Evolutionary conservation across 495 filamentous ascomycete species (phyloP), one percentile per base, ranked within the genome.

Genomic region (Parathielavia appendiculata): DNA sequence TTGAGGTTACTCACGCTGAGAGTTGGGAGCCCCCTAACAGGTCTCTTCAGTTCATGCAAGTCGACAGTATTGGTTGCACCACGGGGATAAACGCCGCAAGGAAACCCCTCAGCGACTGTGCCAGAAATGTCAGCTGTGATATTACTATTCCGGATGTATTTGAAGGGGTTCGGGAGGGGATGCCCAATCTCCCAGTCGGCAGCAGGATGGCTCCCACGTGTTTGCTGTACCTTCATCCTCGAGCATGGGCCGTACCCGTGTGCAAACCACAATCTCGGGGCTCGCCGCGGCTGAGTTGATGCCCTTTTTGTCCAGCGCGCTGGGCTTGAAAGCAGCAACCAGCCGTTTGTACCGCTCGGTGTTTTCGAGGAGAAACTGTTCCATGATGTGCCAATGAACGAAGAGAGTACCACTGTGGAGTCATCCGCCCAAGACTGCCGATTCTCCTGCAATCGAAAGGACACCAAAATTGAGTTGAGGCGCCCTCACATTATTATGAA

Each of bases 301-400:
- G 13, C 17, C 48, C 23, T 59, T 65, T 12, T 16, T 12, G 35
- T 17, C 20, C 1, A 50, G 19, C 1, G 47, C 19, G 17, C 26
- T 40, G 5, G 63, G 60, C 13, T 58, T 65, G 58, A 63, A 68
- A 1, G 23, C 40, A 5, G 17, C 32, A 22, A 68, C 66, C 1
- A 68, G 66, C 8, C 17, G 30, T 19, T 56, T 44, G 58, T 68
- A 68, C 48, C 60, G 63, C 2, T 58, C 58, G 19, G 60, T 56
- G 46, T 68, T 46, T 23, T 63, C 58, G 41, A 68, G 43, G 19
- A 65, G 38, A 23, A 66, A 68, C 44, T 68, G 51, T 30, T 68
- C 66, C 60, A 62, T 63, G 45, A 1, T 48, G 40, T n/a, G n/a
- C n/a, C n/a, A n/a, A n/a, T n/a, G n/a, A n/a, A n/a, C n/a, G n/a